A percentile compares a stretch with the other conserved stretches of the same genome.
phyloP scores from a whole-genome alignment of 1,284 basidiomycete genomes.

The Limonomyces culmigenus region DNA sequence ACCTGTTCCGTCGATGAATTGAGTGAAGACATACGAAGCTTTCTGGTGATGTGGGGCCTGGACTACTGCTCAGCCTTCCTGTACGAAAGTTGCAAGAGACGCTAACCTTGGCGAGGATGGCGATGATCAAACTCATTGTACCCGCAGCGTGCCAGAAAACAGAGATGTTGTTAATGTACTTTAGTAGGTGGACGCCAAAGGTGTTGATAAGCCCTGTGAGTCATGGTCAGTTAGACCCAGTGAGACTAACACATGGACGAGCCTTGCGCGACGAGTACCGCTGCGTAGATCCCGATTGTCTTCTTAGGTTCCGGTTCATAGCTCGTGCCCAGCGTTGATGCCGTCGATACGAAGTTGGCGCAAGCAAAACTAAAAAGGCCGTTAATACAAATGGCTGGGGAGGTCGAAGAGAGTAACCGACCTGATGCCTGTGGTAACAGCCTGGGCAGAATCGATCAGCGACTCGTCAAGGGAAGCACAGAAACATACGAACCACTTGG shows the following conservation, averaged over 20 bases:
- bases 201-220: constrained; percentile 42
- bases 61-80: too few species aligned
- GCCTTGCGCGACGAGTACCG: constrained; percentile 46
- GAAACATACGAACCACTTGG: constrained; percentile 24
- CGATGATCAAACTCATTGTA: constrained; percentile 46
- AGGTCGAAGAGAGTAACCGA: too few species aligned
- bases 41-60: constrained; percentile 44
- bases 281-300: constrained; percentile 58
- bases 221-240: not conserved
- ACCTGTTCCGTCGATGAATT: constrained; percentile 56
- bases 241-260: not conserved
- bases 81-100: too few species aligned
- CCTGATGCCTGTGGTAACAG: constrained; percentile 63
- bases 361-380: constrained; percentile 27
- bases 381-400: too few species aligned
- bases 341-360: constrained; percentile 51
- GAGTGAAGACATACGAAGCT: constrained; percentile 48
- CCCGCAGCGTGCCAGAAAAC: constrained; percentile 61
- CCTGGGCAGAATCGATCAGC: too few species aligned
- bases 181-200: constrained; percentile 47
- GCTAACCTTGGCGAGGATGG: constrained; percentile 50
- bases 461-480: too few species aligned
- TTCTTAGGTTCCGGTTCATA: constrained; percentile 40
- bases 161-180: constrained; percentile 54
- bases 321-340: constrained; percentile 35